Evolutionary conservation across 805 yeast genomes (phyloP).

Genomic region (Helenozyma rhizophorensis): DNA sequence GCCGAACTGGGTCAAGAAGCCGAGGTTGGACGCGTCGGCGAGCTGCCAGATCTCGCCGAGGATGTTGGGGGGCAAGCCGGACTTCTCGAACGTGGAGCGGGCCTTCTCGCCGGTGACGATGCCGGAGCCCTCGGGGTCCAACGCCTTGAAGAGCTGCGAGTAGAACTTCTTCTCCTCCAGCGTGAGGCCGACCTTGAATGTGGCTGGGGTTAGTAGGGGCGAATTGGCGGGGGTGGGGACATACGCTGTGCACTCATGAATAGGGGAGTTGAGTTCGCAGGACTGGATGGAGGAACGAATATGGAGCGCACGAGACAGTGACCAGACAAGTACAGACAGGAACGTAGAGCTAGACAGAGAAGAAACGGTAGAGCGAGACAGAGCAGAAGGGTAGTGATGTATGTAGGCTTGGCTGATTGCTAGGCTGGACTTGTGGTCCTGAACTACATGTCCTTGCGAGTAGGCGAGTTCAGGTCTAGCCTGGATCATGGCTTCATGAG

Average conservation of each 20-base stretch:
- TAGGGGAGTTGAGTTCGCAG: neutral
- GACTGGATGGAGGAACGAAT: too few species aligned
- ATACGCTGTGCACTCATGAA: neutral
- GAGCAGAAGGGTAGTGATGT: too few species aligned
- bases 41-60: conserved; percentile 92
- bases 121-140: conserved; percentile 78
- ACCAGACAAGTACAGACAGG: too few species aligned
- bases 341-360: too few species aligned
- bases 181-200: conserved; percentile 48
- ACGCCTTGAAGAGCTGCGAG: conserved; percentile 68
- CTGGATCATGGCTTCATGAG: too few species aligned
- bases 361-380: too few species aligned
- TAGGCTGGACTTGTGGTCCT: too few species aligned
- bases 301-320: too few species aligned
- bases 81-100: conserved; percentile 75
- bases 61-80: conserved; percentile 72
- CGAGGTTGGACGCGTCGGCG: conserved; percentile 86
- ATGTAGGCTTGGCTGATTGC: too few species aligned
- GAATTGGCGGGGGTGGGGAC: neutral
- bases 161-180: conserved; percentile 74
- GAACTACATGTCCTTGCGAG: too few species aligned
- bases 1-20: conserved; percentile 74
- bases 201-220: conserved; percentile 11
- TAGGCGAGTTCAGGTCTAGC: too few species aligned
- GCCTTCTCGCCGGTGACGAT: conserved; percentile 86